Evolutionary conservation across 1,284 basidiomycete genomes (phyloP).

Genomic region (Tremellales sp.): DNA sequence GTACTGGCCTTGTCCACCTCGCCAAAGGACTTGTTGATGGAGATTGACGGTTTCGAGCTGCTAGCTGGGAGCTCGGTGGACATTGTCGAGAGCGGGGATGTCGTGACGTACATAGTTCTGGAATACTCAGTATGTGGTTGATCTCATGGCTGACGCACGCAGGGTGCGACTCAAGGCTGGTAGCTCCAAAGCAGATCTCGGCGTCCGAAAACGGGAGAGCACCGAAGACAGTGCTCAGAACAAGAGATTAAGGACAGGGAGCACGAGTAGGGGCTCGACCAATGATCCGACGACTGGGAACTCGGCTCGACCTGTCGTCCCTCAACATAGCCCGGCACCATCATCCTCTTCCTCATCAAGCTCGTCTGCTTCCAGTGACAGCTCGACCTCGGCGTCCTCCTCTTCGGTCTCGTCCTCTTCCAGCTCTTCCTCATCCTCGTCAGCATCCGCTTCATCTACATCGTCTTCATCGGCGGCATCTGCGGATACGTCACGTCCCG

Average conservation of each 20-base stretch:
- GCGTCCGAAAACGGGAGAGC: too few relatives aligned
- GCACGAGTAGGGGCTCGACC: too few relatives aligned
- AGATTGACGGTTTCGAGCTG: constrained; percentile 49
- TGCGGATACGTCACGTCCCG: background rate
- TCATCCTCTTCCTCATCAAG: constrained; percentile 22
- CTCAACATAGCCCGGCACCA: too few relatives aligned
- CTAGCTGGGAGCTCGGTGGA: constrained; percentile 29
- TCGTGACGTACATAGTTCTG: constrained; percentile 37
- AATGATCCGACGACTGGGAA: too few relatives aligned
- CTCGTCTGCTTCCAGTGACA: constrained; percentile 18
- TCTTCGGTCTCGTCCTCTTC: constrained; percentile 10
- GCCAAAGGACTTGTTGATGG: constrained; percentile 28
- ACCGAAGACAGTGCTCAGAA: too few relatives aligned
- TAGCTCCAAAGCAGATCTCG: constrained; percentile 9
- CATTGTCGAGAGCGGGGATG: constrained; percentile 35
- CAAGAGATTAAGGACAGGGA: too few relatives aligned
- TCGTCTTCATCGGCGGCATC: constrained; percentile 2
- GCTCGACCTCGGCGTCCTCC: constrained; percentile 12
- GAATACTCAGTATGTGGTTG: constrained; percentile 2
- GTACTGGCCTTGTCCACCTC: constrained; percentile 10
- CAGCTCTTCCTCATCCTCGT: constrained; percentile 8
- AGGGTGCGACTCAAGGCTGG: constrained; percentile 21
- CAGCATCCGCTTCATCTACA: constrained; percentile 10
- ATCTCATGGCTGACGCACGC: background rate
- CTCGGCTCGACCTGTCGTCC: too few relatives aligned